phyloP scores from a whole-genome alignment of 371 early-diverging fungal genomes.

The Gilbertella persicaria region DNA sequence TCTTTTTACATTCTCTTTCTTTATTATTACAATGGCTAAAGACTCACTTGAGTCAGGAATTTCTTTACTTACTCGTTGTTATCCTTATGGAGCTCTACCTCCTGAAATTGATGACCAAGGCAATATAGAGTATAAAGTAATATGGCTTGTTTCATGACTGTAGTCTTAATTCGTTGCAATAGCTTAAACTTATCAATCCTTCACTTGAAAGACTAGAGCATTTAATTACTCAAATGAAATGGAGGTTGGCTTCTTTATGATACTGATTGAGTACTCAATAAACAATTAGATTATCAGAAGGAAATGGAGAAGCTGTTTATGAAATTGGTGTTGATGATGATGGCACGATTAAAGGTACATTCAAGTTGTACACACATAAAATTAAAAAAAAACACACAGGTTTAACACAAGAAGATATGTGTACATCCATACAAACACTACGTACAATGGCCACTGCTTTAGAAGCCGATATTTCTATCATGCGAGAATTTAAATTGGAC shows the following conservation, averaged over 20 bases:
- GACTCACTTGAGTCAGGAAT: too few relatives aligned
- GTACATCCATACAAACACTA: slow-evolving; percentile 61
- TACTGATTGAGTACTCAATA: background rate
- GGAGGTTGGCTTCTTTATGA: slow-evolving; percentile 57
- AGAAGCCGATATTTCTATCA: slow-evolving; percentile 56
- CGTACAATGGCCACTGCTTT: slow-evolving; percentile 64
- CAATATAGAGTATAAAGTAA: slow-evolving; percentile 87
- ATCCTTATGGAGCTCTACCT: slow-evolving; percentile 53
- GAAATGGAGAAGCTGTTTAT: slow-evolving; percentile 86
- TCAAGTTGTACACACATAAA: slow-evolving; percentile 36
- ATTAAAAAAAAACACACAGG: slow-evolving; percentile 36
- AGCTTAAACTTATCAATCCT: slow-evolving; percentile 80
- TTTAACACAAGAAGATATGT: slow-evolving; percentile 56
- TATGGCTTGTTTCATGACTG: background rate
- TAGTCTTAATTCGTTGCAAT: slow-evolving; percentile 1
- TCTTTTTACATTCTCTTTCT: too few relatives aligned
- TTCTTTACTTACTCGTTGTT: slow-evolving; percentile 21
- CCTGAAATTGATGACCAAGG: slow-evolving; percentile 85
- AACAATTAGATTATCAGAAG: slow-evolving; percentile 73
- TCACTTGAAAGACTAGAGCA: slow-evolving; percentile 77
- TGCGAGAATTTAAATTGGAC: slow-evolving; percentile 32
- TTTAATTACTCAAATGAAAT: slow-evolving; percentile 89
- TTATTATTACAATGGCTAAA: too few relatives aligned
- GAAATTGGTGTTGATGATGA: slow-evolving; percentile 90
- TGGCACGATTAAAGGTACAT: slow-evolving; percentile 78